Percentiles rank a stretch among this genome's conserved stretches.
Conservation (phyloP, 2,329 filamentous ascomycete genomes). For the Nemania diffusa region DNA sequence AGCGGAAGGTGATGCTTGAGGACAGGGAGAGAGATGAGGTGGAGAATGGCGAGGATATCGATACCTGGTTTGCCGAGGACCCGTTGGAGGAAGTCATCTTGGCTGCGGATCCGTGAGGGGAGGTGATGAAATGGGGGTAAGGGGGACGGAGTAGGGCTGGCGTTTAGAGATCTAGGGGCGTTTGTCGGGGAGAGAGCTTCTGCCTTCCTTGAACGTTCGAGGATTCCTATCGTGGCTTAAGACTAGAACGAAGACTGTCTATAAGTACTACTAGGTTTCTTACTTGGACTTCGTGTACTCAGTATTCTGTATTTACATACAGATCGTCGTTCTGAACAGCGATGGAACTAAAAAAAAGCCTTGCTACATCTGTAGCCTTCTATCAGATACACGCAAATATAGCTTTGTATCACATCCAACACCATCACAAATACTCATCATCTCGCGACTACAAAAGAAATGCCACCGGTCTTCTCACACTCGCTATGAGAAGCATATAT, state of each 20-base stretch:
- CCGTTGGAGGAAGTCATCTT: conserved; percentile 23
- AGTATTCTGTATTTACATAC: neutral
- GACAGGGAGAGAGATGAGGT: conserved; percentile 57
- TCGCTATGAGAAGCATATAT: neutral
- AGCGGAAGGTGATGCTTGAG: conserved; percentile 56
- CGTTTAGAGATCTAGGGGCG: neutral
- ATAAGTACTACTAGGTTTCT: neutral
- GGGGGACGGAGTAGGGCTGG: neutral
- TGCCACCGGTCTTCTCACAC: neutral
- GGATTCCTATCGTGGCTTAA: no score
- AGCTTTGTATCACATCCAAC: neutral
- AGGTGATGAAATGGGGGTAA: neutral
- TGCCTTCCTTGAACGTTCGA: no score
- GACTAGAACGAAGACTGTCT: no score
- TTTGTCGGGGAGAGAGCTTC: neutral
- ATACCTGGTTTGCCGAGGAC: conserved; percentile 42
- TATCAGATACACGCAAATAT: neutral
- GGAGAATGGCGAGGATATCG: conserved; percentile 50
- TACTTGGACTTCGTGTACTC: neutral
- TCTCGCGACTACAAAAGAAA: neutral
- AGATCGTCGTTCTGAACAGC: neutral
- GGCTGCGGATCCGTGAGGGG: neutral
- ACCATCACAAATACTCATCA: neutral
- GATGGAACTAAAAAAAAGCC: neutral
- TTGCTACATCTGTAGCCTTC: neutral